phyloP scores from a whole-genome alignment of 2,329 filamentous ascomycete genomes.

The Colletotrichum echinochloae region DNA sequence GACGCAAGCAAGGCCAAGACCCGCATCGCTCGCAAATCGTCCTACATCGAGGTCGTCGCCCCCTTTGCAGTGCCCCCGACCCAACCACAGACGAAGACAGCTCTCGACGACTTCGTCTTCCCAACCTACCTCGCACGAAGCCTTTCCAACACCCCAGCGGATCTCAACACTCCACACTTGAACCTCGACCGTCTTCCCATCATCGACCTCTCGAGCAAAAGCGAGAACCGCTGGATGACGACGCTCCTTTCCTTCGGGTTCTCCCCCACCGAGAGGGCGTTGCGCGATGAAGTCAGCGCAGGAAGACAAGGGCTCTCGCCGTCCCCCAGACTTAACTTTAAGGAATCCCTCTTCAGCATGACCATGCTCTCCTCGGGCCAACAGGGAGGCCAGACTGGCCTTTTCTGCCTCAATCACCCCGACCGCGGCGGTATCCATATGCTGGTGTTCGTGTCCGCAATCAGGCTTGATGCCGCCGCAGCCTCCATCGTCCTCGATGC shows the following conservation, averaged over 20 bases:
- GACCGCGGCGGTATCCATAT: slow-evolving; percentile 55
- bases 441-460: slow-evolving; percentile 55
- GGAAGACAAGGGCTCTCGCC: slow-evolving; percentile 43
- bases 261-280: slow-evolving; percentile 54
- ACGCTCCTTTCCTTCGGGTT: slow-evolving; percentile 55
- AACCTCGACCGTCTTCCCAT: slow-evolving; percentile 60
- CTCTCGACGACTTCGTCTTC: slow-evolving; percentile 52
- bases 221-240: slow-evolving; percentile 53
- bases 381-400: slow-evolving; percentile 57
- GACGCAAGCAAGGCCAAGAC: slow-evolving; percentile 50
- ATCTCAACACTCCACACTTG: slow-evolving; percentile 55
- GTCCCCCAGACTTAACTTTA: slow-evolving; percentile 58
- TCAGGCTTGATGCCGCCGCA: slow-evolving; percentile 58
- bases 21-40: slow-evolving; percentile 57
- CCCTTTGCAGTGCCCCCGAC: slow-evolving; percentile 46
- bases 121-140: slow-evolving; percentile 48
- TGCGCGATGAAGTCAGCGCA: slow-evolving; percentile 48
- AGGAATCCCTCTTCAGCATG: slow-evolving; percentile 61
- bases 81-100: not conserved
- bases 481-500: slow-evolving; percentile 60
- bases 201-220: slow-evolving; percentile 53
- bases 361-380: slow-evolving; percentile 60
- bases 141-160: slow-evolving; percentile 47
- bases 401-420: slow-evolving; percentile 57
- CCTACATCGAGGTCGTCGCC: slow-evolving; percentile 59